Evolutionary conservation across 1,284 basidiomycete species (phyloP).

Genomic region (Cutaneotrichosporon arboriforme): DNA sequence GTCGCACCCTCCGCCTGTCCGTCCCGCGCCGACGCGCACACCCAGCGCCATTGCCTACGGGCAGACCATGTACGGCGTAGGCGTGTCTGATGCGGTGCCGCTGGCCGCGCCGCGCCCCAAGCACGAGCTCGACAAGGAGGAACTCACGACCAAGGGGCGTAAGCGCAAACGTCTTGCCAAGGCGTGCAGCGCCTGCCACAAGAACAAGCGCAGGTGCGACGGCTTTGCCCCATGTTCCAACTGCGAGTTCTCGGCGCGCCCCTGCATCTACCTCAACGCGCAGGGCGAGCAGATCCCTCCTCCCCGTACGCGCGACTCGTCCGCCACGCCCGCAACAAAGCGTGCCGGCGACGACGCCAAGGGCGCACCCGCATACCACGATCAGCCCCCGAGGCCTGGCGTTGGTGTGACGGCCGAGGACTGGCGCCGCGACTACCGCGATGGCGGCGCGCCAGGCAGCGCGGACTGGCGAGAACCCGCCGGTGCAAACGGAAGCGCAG

Average conservation of each 20-base stretch:
- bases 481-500: too few species aligned
- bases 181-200: conserved; percentile 48
- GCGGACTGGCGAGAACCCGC: too few species aligned
- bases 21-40: conserved; percentile 2
- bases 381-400: background rate
- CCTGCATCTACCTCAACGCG: conserved; percentile 49
- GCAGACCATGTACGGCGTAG: conserved; percentile 13
- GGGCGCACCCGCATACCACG: background rate
- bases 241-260: conserved; percentile 51
- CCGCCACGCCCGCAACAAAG: conserved; percentile 17
- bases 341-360: conserved; percentile 13
- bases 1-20: conserved; percentile 6
- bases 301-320: conserved; percentile 41
- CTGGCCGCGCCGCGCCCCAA: conserved; percentile 9
- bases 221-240: conserved; percentile 53
- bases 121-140: conserved; percentile 31
- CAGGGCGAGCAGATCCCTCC: conserved; percentile 47
- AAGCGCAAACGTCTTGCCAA: conserved; percentile 47
- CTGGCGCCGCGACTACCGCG: conserved; percentile 14
- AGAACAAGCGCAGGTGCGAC: conserved; percentile 53
- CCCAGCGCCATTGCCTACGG: conserved; percentile 12
- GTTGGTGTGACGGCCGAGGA: background rate
- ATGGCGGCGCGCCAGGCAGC: background rate
- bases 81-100: background rate
- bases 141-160: conserved; percentile 47